Conservation (phyloP, 352 stramenopile genomes). For the Phytophthora citrophthora region DNA sequence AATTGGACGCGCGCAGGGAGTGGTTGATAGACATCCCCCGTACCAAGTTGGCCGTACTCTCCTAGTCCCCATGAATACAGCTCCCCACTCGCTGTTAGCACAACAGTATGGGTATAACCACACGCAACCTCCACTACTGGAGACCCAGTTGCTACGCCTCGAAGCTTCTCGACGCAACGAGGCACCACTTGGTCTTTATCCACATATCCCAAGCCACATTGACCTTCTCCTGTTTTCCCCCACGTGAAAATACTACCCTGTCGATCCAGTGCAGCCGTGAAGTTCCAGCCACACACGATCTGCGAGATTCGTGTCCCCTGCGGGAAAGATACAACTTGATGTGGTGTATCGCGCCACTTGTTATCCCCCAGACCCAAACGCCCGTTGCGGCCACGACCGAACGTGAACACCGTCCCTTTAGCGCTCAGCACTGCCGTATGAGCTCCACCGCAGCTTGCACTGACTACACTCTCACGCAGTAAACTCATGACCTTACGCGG, state of each 20-base stretch:
- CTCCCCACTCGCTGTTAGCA: constrained; percentile 75
- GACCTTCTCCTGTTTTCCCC: constrained; percentile 88
- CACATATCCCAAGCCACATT: constrained; percentile 84
- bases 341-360: constrained; percentile 77
- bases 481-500: constrained; percentile 86
- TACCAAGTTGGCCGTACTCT: constrained; percentile 91
- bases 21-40: constrained; percentile 85
- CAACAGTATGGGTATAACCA: constrained; percentile 90
- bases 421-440: constrained; percentile 81
- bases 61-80: constrained; percentile 91
- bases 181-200: constrained; percentile 83
- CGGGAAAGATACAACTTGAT: constrained; percentile 60
- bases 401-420: constrained; percentile 68
- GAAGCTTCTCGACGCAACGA: constrained; percentile 55
- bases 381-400: constrained; percentile 77
- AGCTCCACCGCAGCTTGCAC: constrained; percentile 79
- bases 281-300: constrained; percentile 85
- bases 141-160: constrained; percentile 25
- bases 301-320: constrained; percentile 43
- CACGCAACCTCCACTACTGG: constrained; percentile 74
- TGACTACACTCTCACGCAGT: constrained; percentile 61
- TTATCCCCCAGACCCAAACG: constrained; percentile 75
- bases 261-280: constrained; percentile 62
- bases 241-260: constrained; percentile 78
- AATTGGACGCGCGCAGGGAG: constrained; percentile 72